Percentiles rank a stretch among this genome's conserved stretches.
Evolutionary conservation across 2,329 filamentous ascomycete genomes (phyloP).

Genomic region (Dactylella cylindrospora): DNA sequence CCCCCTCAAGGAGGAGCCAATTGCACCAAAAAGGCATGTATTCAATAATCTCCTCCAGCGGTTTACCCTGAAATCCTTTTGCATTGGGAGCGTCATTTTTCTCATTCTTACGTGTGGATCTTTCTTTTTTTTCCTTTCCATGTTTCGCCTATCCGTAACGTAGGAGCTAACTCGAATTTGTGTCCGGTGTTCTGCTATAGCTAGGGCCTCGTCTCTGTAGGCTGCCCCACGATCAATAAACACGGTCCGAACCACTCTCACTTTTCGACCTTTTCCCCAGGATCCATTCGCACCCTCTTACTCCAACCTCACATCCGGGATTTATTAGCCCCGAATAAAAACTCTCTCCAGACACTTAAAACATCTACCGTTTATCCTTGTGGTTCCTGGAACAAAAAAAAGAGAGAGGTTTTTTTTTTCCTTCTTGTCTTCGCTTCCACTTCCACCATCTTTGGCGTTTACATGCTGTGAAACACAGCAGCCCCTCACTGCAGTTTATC

Average conservation of each 20-base stretch:
- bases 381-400: too few relatives aligned
- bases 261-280: slow-evolving; percentile 24
- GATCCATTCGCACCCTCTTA: background rate
- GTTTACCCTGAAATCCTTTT: slow-evolving; percentile 27
- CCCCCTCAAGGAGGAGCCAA: slow-evolving; percentile 20
- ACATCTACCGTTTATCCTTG: slow-evolving; percentile 9
- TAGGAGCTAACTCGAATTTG: slow-evolving; percentile 35
- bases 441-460: too few relatives aligned
- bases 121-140: slow-evolving; percentile 3
- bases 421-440: too few relatives aligned
- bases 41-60: slow-evolving; percentile 31
- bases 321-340: too few relatives aligned
- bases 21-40: slow-evolving; percentile 35
- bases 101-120: slow-evolving; percentile 3
- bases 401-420: too few relatives aligned
- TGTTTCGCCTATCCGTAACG: slow-evolving; percentile 10
- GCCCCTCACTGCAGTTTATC: too few relatives aligned
- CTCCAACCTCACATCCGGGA: too few relatives aligned
- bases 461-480: too few relatives aligned
- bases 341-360: slow-evolving; percentile 14
- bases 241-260: slow-evolving; percentile 25
- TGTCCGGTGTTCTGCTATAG: slow-evolving; percentile 20
- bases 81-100: slow-evolving; percentile 22
- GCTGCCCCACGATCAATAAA: slow-evolving; percentile 35
- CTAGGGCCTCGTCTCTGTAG: slow-evolving; percentile 32